phyloP scores from a whole-genome alignment of 2,329 filamentous ascomycete species.

The Colletotrichum salicis region DNA sequence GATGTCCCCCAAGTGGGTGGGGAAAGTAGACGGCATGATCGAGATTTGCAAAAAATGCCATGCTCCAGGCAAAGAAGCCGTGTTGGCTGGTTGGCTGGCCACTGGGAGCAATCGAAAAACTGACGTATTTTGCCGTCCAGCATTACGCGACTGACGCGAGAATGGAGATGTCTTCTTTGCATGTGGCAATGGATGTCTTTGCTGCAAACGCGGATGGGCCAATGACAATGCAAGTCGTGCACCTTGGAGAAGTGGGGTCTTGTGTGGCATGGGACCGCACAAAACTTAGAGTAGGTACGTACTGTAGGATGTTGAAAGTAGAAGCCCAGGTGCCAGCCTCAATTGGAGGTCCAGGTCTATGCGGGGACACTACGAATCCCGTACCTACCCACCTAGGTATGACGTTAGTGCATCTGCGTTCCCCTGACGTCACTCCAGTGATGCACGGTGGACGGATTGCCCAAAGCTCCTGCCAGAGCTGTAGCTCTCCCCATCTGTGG shows the following conservation, averaged over 20 bases:
- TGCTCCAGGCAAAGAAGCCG: constrained; percentile 11
- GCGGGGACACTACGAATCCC: background rate
- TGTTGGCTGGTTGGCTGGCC: constrained; percentile 27
- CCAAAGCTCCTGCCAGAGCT: constrained; percentile 10
- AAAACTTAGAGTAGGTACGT: background rate
- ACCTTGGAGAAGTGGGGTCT: background rate
- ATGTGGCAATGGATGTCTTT: constrained; percentile 23
- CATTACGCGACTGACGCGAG: constrained; percentile 24
- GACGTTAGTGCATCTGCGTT: constrained; percentile 23
- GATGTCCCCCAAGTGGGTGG: constrained; percentile 4
- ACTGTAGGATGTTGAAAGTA: background rate
- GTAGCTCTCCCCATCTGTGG: constrained; percentile 23
- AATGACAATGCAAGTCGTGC: background rate
- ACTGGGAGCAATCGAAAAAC: constrained; percentile 23
- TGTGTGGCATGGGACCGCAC: background rate
- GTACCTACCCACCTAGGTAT: background rate
- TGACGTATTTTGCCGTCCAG: constrained; percentile 27
- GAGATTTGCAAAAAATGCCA: constrained; percentile 35
- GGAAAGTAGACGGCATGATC: constrained; percentile 18
- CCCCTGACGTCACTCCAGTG: constrained; percentile 17
- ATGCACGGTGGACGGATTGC: background rate
- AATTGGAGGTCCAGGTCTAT: background rate
- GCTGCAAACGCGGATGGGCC: constrained; percentile 18
- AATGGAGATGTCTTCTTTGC: constrained; percentile 5
- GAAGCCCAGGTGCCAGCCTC: background rate